Conservation (phyloP, 306 rosid genomes). For the Ormosia semicastrata region DNA sequence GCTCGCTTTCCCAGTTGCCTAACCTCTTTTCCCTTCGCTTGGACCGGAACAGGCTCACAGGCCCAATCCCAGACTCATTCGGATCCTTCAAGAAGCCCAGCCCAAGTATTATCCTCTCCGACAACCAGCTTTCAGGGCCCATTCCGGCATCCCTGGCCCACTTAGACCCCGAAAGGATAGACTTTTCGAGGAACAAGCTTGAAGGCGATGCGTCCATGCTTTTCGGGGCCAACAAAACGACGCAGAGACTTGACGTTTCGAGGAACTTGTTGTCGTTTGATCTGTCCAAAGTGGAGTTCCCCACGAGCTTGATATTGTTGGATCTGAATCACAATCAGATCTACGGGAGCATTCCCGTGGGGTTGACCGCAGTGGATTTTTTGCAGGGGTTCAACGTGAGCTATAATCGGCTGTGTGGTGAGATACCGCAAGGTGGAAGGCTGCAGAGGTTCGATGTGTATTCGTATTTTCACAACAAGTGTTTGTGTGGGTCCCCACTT, state of each 20-base stretch:
- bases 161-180: constrained; percentile 24
- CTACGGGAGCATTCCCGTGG: constrained; percentile 47
- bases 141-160: constrained; percentile 53
- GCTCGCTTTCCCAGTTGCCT: constrained; percentile 54
- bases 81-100: constrained; percentile 36
- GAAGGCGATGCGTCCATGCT: constrained; percentile 67
- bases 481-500: constrained; percentile 71
- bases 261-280: constrained; percentile 61
- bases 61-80: constrained; percentile 45
- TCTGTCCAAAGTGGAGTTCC: constrained; percentile 42
- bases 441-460: constrained; percentile 52
- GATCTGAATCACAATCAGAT: constrained; percentile 65
- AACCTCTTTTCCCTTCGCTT: constrained; percentile 29
- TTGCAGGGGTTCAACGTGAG: constrained; percentile 60
- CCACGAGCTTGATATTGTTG: constrained; percentile 43
- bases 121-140: constrained; percentile 51
- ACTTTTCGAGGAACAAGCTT: constrained; percentile 66
- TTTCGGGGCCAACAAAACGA: constrained; percentile 50
- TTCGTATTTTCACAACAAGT: constrained; percentile 53
- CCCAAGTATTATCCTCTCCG: constrained; percentile 36
- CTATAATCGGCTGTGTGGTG: constrained; percentile 64
- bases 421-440: constrained; percentile 62
- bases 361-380: constrained; percentile 38
- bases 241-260: constrained; percentile 43
- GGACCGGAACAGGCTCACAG: constrained; percentile 52